These are phyloP conservation scores for Wickerhamomyces chambardii DNA, from an alignment of 805 yeast species.

Conservation along the genomic window DNA sequence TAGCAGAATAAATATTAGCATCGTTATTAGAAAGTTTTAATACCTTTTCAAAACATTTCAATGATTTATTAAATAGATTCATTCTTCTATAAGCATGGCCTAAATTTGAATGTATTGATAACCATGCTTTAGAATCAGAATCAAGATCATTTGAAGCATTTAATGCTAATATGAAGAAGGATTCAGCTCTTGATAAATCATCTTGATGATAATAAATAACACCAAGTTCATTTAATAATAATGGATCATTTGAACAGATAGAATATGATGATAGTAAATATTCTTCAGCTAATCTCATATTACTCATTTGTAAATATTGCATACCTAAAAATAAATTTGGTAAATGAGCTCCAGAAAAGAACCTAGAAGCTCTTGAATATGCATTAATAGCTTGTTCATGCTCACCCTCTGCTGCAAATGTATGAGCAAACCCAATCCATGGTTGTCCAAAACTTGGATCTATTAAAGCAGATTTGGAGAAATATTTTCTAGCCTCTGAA, in stretches of 20 bases:
- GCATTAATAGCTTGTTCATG: conserved; percentile 98
- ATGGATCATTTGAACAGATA: conserved; percentile 80
- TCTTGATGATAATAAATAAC: conserved; percentile 78
- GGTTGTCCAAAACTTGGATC: conserved; percentile 91
- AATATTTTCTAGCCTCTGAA: conserved; percentile 78
- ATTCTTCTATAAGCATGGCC: conserved; percentile 81
- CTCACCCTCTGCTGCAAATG: conserved; percentile 97
- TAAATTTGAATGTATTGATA: conserved; percentile 75
- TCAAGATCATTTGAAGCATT: conserved; percentile 58
- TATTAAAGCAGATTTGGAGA: conserved; percentile 80
- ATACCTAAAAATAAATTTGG: conserved; percentile 90
- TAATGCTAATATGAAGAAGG: conserved; percentile 61
- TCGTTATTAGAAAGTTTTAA: conserved; percentile 60
- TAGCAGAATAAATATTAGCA: conserved; percentile 69
- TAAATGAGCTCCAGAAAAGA: conserved; percentile 84
- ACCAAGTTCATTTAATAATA: conserved; percentile 85
- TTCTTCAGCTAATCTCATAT: conserved; percentile 76
- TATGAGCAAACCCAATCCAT: conserved; percentile 98
- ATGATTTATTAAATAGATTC: conserved; percentile 53
- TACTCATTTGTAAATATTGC: conserved; percentile 90
- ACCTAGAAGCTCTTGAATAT: conserved; percentile 88
- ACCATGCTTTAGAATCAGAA: conserved; percentile 77
- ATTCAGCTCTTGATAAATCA: conserved; percentile 61
- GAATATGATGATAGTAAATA: conserved; percentile 68
- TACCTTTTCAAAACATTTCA: conserved; percentile 71